These are phyloP conservation scores for Arthroderma uncinatum DNA, from an alignment of 2,329 filamentous ascomycete species.

Conservation along the genomic window DNA sequence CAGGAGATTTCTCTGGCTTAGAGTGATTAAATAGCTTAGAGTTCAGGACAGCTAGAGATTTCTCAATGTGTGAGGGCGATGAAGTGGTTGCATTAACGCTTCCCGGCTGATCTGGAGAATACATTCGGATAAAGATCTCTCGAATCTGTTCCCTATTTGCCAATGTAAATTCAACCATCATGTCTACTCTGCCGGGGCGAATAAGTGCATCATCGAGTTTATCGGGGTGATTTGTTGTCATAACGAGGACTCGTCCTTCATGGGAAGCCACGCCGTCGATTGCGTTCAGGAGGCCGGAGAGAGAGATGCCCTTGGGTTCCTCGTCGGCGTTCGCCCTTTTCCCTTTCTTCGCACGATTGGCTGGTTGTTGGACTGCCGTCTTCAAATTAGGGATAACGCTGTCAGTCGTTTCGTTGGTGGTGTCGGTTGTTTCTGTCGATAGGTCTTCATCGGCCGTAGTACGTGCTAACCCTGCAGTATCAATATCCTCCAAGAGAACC, in stretches of 20 bases:
- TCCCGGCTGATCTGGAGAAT: slow-evolving; percentile 12
- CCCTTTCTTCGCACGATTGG: slow-evolving; percentile 7
- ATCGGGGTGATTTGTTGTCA: slow-evolving; percentile 60
- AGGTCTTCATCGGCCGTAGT: slow-evolving; percentile 1
- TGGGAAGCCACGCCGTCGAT: slow-evolving; percentile 59
- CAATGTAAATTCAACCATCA: slow-evolving; percentile 26
- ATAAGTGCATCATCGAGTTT: slow-evolving; percentile 54
- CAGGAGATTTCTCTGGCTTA: neutral
- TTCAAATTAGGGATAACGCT: neutral
- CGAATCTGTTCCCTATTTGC: slow-evolving; percentile 18
- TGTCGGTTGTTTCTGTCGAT: neutral
- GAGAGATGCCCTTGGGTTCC: slow-evolving; percentile 41
- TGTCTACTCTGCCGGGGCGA: slow-evolving; percentile 56
- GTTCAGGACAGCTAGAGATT: neutral
- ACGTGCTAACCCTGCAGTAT: slow-evolving; percentile 48
- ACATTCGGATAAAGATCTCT: slow-evolving; percentile 22
- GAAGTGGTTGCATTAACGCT: neutral
- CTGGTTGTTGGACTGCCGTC: neutral
- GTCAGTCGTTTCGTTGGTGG: slow-evolving; percentile 34
- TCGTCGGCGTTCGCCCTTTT: slow-evolving; percentile 11
- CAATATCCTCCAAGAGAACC: slow-evolving; percentile 58
- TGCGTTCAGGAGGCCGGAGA: slow-evolving; percentile 58
- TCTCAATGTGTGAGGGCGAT: neutral
- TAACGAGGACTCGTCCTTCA: slow-evolving; percentile 60
- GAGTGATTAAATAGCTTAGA: neutral